phyloP scores from a whole-genome alignment of 352 stramenopile species.

The Stramenopiles sp. region DNA sequence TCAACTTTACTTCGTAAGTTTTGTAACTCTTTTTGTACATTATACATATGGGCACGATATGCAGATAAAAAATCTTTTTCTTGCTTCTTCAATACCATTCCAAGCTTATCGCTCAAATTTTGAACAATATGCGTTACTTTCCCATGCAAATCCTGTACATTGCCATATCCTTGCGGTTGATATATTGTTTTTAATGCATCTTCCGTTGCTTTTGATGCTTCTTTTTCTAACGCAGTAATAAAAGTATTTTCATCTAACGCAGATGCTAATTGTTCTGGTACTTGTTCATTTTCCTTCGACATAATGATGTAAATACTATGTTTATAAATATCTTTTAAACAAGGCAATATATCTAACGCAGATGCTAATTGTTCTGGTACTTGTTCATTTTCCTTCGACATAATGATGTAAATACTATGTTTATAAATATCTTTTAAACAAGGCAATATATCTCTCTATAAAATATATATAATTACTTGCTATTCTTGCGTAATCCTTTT shows the following conservation, averaged over 20 bases:
- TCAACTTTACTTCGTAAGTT: slow-evolving; percentile 29
- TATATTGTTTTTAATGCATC: not conserved
- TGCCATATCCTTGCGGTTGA: not conserved
- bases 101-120: not conserved
- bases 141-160: not conserved
- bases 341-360: not conserved
- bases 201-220: not conserved
- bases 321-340: no score
- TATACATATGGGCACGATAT: slow-evolving; percentile 83
- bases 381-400: no score
- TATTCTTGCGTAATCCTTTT: no score
- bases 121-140: not conserved
- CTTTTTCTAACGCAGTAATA: slow-evolving; percentile 1
- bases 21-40: slow-evolving; percentile 71
- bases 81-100: slow-evolving; percentile 50
- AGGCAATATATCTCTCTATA: no score
- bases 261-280: no score
- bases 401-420: no score
- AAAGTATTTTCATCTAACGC: not conserved
- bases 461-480: no score
- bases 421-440: no score
- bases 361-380: no score
- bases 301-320: no score
- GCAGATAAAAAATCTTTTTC: slow-evolving; percentile 72
- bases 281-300: no score